Conservation (phyloP, 2,329 filamentous ascomycete species). For the Colletotrichum orchidophilum region DNA sequence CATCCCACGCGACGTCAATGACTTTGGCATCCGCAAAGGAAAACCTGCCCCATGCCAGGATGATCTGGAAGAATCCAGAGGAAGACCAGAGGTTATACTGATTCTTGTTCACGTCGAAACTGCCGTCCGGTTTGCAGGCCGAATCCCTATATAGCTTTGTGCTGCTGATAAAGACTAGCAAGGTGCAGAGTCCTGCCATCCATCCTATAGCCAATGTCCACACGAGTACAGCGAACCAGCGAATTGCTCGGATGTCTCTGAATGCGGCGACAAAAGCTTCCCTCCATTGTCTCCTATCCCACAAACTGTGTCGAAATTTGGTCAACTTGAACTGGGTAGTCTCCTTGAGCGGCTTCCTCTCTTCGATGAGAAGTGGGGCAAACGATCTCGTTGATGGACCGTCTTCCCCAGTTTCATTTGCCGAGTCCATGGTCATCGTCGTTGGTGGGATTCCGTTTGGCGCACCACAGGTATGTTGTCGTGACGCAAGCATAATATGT, state of each 20-base stretch:
- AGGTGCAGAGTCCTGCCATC: neutral
- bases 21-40: constrained; percentile 40
- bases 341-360: neutral
- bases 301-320: neutral
- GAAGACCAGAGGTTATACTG: constrained; percentile 32
- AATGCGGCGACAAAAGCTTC: neutral
- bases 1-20: constrained; percentile 41
- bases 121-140: constrained; percentile 34
- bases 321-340: neutral
- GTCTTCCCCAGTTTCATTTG: neutral
- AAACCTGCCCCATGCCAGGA: constrained; percentile 35
- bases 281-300: constrained; percentile 9
- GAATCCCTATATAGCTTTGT: neutral
- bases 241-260: neutral
- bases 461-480: neutral
- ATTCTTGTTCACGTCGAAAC: constrained; percentile 15
- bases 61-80: constrained; percentile 35
- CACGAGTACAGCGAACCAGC: neutral
- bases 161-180: neutral
- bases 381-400: neutral
- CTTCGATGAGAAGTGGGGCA: constrained; percentile 9
- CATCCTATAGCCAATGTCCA: neutral
- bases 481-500: neutral
- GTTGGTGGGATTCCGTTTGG: neutral
- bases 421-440: neutral